Conservation (phyloP, 1,284 basidiomycete genomes). For the Microbotryum silenes-acaulis region DNA sequence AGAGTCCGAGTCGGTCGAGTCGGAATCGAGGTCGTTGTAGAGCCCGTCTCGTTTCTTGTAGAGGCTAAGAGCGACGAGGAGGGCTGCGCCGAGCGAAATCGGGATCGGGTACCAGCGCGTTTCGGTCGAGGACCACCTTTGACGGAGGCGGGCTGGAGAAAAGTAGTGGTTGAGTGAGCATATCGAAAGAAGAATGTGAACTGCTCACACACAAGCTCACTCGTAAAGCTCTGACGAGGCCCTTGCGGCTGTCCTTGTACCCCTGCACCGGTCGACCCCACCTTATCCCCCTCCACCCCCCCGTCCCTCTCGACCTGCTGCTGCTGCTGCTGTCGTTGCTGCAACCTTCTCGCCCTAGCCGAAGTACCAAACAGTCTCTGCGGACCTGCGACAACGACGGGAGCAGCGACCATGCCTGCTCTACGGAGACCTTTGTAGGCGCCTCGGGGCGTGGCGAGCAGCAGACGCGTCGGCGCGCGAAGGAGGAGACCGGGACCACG, state of each 20-base stretch:
- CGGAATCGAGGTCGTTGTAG: slow-evolving; percentile 23
- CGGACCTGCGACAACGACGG: slow-evolving; percentile 13
- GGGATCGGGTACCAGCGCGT: slow-evolving; percentile 95
- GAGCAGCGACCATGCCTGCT: slow-evolving; percentile 19
- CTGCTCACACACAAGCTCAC: not conserved
- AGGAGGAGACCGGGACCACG: slow-evolving; percentile 22
- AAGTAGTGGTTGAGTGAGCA: no score
- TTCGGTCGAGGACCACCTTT: slow-evolving; percentile 80
- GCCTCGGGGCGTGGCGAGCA: slow-evolving; percentile 4
- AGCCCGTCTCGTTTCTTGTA: slow-evolving; percentile 29
- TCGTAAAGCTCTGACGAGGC: slow-evolving; percentile 14
- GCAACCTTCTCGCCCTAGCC: slow-evolving; percentile 6
- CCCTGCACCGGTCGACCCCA: not conserved
- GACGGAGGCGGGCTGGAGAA: slow-evolving; percentile 46
- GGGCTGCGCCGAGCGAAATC: slow-evolving; percentile 76
- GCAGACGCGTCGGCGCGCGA: slow-evolving; percentile 21
- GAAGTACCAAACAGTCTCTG: slow-evolving; percentile 19
- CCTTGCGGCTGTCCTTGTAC: not conserved
- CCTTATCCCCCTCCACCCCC: not conserved
- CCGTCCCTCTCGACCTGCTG: not conserved
- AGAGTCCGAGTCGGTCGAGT: no score
- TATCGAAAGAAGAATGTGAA: not conserved
- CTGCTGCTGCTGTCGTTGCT: slow-evolving; percentile 2
- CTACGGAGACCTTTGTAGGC: slow-evolving; percentile 3
- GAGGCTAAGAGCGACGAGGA: slow-evolving; percentile 60